These are phyloP conservation scores for Annulohypoxylon stygium DNA, from an alignment of 495 filamentous ascomycete genomes.

Conservation along the genomic window DNA sequence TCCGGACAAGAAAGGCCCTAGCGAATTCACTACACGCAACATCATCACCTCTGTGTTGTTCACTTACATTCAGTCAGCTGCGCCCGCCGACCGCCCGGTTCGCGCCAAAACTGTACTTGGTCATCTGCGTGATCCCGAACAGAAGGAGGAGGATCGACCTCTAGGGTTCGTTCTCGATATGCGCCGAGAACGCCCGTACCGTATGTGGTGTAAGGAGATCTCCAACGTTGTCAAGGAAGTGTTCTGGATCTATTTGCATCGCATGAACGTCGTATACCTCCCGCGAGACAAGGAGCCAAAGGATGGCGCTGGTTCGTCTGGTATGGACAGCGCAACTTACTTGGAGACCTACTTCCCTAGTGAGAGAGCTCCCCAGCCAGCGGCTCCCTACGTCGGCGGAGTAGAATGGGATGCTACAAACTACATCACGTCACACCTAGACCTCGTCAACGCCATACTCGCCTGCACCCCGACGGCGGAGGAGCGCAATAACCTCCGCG, in stretches of 20 bases:
- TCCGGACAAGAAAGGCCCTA: constrained; percentile 95
- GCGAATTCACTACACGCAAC: constrained; percentile 91
- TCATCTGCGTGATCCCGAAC: constrained; percentile 85
- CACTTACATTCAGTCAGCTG: constrained; percentile 78
- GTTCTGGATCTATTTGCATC: constrained; percentile 99
- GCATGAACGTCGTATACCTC: constrained; percentile 85
- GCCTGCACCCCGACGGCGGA: constrained; percentile 79
- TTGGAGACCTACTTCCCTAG: constrained; percentile 82
- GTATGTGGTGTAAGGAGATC: constrained; percentile 93
- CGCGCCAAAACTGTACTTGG: constrained; percentile 77
- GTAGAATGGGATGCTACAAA: constrained; percentile 99
- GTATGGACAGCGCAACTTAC: constrained; percentile 62
- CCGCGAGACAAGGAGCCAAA: constrained; percentile 54
- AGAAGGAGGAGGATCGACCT: constrained; percentile 78
- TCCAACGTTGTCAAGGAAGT: constrained; percentile 96
- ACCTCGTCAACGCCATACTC: constrained; percentile 90
- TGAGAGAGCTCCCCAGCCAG: constrained; percentile 90
- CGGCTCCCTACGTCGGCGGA: constrained; percentile 95
- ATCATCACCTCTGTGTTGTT: constrained; percentile 89
- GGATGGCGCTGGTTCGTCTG: constrained; percentile 42
- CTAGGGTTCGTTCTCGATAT: constrained; percentile 90
- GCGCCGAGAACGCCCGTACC: constrained; percentile 87
- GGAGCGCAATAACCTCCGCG: constrained; percentile 83
- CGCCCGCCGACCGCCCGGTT: constrained; percentile 64
- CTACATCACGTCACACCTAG: constrained; percentile 91